phyloP scores from a whole-genome alignment of 2,329 filamentous ascomycete genomes.

The Akanthomyces dipterigenus region DNA sequence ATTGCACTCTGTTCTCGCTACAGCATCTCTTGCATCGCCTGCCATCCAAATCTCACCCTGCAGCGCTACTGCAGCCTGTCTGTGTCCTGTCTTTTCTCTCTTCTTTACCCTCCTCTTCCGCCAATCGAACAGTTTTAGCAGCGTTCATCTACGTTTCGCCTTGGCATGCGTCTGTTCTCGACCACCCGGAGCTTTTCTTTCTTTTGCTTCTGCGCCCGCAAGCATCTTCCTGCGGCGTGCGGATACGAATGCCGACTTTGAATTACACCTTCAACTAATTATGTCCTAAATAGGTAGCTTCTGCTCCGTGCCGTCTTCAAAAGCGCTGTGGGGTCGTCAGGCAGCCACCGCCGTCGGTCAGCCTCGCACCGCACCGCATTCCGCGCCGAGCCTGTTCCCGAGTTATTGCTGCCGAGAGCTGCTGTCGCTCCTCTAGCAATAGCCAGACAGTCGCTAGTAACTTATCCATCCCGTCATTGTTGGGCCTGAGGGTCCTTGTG shows the following conservation, averaged over 20 bases:
- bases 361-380: background rate
- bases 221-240: background rate
- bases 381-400: background rate
- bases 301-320: background rate
- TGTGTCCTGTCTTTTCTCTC: background rate
- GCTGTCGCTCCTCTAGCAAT: background rate
- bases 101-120: background rate
- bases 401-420: background rate
- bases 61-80: background rate
- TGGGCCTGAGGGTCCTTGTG: too few species aligned
- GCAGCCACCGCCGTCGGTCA: background rate
- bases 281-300: background rate
- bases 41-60: background rate
- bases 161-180: background rate
- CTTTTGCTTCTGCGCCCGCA: background rate
- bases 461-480: background rate
- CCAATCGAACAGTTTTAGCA: background rate
- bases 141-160: background rate
- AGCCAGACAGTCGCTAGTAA: background rate
- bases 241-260: background rate
- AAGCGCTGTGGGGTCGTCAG: conserved; percentile 2
- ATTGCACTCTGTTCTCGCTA: background rate
- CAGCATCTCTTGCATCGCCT: background rate
- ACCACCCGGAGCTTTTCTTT: background rate
- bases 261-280: background rate